Conservation (phyloP, 768 basidiomycete genomes). For the Leccinum subtestaceum region DNA sequence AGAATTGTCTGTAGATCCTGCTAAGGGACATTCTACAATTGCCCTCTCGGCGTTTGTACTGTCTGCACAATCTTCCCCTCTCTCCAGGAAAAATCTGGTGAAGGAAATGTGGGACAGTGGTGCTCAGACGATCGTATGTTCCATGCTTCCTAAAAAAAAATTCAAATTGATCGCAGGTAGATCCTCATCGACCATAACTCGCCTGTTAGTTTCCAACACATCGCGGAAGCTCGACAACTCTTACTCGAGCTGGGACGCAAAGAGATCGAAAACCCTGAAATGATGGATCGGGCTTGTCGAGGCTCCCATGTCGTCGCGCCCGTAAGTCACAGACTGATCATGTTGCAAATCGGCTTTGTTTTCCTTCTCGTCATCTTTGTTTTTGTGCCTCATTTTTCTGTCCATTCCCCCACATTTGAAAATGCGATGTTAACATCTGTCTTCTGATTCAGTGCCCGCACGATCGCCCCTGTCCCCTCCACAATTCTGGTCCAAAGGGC, state of each 20-base stretch:
- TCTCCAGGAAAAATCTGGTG: constrained; percentile 63
- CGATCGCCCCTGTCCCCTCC: constrained; percentile 79
- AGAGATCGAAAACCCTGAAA: constrained; percentile 50
- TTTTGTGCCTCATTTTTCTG: not conserved
- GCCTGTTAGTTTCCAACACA: constrained; percentile 66
- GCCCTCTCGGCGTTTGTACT: constrained; percentile 87
- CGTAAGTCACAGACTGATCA: constrained; percentile 43
- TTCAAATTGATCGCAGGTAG: constrained; percentile 37
- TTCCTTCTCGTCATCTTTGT: not conserved
- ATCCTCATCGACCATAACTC: constrained; percentile 85
- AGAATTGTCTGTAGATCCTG: constrained; percentile 39
- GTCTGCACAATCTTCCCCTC: constrained; percentile 60
- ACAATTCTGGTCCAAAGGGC: constrained; percentile 48
- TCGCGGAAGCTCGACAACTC: constrained; percentile 76
- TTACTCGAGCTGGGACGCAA: constrained; percentile 62
- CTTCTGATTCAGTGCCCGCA: constrained; percentile 73
- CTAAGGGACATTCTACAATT: constrained; percentile 50
- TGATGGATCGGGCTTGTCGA: constrained; percentile 33
- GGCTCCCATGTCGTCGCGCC: constrained; percentile 89
- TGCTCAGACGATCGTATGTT: constrained; percentile 69
- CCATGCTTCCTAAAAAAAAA: not conserved
- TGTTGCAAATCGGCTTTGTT: not conserved
- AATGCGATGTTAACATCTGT: constrained; percentile 5
- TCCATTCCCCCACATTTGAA: constrained; percentile 19
- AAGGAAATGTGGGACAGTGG: constrained; percentile 92